A percentile compares a stretch with the other conserved stretches of the same genome.
phyloP scores from a whole-genome alignment of 169 alveolate species.

The Eimeria acervulina region DNA sequence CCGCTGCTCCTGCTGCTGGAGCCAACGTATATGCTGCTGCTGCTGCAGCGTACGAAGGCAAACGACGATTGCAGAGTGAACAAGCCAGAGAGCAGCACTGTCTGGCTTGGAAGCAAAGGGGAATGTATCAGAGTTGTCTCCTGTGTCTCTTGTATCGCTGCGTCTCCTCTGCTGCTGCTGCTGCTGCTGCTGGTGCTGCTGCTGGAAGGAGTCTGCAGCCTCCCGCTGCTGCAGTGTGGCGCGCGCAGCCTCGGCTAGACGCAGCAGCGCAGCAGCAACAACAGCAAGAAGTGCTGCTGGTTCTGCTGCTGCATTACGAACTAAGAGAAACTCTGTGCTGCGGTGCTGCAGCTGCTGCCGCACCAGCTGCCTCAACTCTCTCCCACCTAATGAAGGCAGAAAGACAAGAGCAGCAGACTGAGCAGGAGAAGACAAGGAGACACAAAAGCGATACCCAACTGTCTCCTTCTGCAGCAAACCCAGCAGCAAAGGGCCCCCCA shows the following conservation, averaged over 20 bases:
- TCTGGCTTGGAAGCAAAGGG: constrained; percentile 10
- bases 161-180: constrained; percentile 14
- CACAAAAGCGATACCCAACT: constrained; percentile 27
- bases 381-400: constrained; percentile 23
- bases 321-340: constrained; percentile 17
- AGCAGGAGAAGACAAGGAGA: constrained; percentile 16
- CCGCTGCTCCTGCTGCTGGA: constrained; percentile 63
- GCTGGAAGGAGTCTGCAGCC: constrained; percentile 1
- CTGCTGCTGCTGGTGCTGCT: constrained; percentile 62
- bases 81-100: constrained; percentile 34
- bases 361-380: constrained; percentile 63
- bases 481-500: neutral
- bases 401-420: constrained; percentile 16
- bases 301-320: constrained; percentile 58
- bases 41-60: constrained; percentile 65
- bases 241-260: constrained; percentile 31
- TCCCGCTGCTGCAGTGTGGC: constrained; percentile 63
- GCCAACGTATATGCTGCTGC: constrained; percentile 50
- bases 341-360: constrained; percentile 68
- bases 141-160: neutral
- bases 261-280: constrained; percentile 52
- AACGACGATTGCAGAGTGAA: neutral
- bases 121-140: neutral
- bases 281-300: constrained; percentile 61
- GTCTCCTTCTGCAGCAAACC: neutral